Evolutionary conservation across 495 filamentous ascomycete species (phyloP).

Genomic region (Hypoxylon rickii): DNA sequence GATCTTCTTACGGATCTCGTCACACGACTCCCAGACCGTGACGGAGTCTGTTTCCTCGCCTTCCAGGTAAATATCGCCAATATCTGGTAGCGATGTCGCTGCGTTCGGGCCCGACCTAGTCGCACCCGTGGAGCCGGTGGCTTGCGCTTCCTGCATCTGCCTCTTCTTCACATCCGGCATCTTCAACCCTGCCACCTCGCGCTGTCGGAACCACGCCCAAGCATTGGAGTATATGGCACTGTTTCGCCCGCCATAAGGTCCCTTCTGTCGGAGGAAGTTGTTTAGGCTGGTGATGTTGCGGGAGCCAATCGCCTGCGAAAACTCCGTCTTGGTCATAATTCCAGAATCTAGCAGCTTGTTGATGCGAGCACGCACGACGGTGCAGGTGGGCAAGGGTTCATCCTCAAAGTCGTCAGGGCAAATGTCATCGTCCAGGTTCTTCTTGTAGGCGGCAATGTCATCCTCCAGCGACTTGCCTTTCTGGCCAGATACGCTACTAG

Average conservation of each 20-base stretch:
- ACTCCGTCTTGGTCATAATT: constrained; percentile 54
- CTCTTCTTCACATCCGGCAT: constrained; percentile 40
- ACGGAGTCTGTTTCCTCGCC: constrained; percentile 51
- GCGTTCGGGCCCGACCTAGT: neutral
- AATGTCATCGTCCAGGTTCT: constrained; percentile 26
- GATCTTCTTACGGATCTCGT: constrained; percentile 62
- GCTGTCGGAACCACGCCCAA: constrained; percentile 44
- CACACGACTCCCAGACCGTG: constrained; percentile 58
- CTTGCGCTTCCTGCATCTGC: constrained; percentile 19
- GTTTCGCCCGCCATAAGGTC: constrained; percentile 36
- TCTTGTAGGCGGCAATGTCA: constrained; percentile 28
- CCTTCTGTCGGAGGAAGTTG: constrained; percentile 45
- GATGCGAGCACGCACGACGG: constrained; percentile 51
- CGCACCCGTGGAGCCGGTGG: neutral
- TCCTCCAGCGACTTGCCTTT: constrained; percentile 13
- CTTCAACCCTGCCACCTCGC: constrained; percentile 37
- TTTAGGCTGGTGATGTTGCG: constrained; percentile 35
- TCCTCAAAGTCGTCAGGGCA: constrained; percentile 33
- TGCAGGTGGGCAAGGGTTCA: constrained; percentile 32
- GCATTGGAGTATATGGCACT: constrained; percentile 35
- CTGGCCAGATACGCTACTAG: neutral
- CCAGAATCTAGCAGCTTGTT: constrained; percentile 47
- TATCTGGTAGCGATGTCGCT: constrained; percentile 31
- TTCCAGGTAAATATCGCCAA: constrained; percentile 43
- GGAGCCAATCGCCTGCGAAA: constrained; percentile 44